phyloP scores from a whole-genome alignment of 164 flowering plant genomes.

The Umbellularia californica region DNA sequence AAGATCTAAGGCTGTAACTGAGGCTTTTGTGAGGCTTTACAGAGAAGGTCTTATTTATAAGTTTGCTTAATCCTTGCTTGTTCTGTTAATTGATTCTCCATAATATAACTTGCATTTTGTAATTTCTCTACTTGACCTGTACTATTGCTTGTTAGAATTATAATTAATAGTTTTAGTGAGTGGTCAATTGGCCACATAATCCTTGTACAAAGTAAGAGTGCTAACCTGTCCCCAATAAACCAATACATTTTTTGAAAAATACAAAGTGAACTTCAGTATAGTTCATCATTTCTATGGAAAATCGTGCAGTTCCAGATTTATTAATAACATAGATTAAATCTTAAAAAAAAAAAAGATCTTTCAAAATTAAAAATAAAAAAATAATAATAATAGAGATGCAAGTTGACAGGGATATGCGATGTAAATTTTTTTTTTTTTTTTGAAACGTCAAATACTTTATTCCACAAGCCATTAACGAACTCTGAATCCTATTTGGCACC shows the following conservation, averaged over 20 bases:
- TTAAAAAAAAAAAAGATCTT: too few relatives aligned
- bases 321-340: neutral
- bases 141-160: neutral
- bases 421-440: too few relatives aligned
- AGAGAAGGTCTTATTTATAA: constrained; percentile 81
- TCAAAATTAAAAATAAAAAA: too few relatives aligned
- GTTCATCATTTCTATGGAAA: neutral
- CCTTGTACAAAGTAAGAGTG: too few relatives aligned
- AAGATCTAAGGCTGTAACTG: constrained; percentile 85
- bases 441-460: too few relatives aligned
- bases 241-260: neutral
- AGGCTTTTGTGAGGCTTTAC: constrained; percentile 88
- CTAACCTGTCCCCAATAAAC: neutral
- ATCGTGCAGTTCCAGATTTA: neutral
- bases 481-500: neutral
- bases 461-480: neutral
- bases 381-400: too few relatives aligned
- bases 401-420: neutral
- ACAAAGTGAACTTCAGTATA: neutral
- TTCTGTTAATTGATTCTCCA: neutral
- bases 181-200: neutral
- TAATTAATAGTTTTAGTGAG: neutral
- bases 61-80: constrained; percentile 25
- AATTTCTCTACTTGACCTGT: neutral
- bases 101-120: neutral